Evolutionary conservation across 495 filamentous ascomycete genomes (phyloP), one percentile per base, ranked within the genome.

Genomic region (Cercophora samala): DNA sequence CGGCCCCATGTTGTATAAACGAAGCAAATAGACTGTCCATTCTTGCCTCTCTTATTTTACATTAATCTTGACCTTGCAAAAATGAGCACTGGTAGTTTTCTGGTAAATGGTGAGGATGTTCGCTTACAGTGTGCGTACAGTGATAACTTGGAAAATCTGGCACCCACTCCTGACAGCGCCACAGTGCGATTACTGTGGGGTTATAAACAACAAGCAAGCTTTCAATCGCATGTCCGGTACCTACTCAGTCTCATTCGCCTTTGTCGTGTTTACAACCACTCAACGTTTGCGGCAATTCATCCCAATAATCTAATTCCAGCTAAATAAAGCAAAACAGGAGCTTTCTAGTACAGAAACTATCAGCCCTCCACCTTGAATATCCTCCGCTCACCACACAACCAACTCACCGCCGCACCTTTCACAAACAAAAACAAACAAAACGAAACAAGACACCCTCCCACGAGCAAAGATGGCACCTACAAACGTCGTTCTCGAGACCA

Each of bases 401-500:
- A n/a, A 5, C 26, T 29, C 26, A 29, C 26, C 26, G 26, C 26
- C 26, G 26, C 26, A 29, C 26, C 26, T 29, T 29, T 29, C 26
- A 29, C 26, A 29, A 29, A 29, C 26, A 29, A 29, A 29, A 29
- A 4, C 4, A 29, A 29, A 4, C 26, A 29, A n/a, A n/a, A n/a
- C n/a, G n/a, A n/a, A n/a, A n/a, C n/a, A n/a, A n/a, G n/a, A n/a
- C n/a, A n/a, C n/a, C 26, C 26, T 4, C 26, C 26, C 26, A 29
- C 26, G 8, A 62, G 11, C 24, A 37, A 29, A 62, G 25, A 29
- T 62, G 29, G 60, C 60, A 1, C 60, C 60, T 37, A 32, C 24
- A 37, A 29, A 62, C 60, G 60, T 62, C 17, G 29, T 29, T 3
- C 60, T 62, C 25, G 60, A 62, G 29, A 73, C 72, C 32, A 32